Evolutionary conservation across 768 basidiomycete genomes (phyloP), one percentile per base, ranked within the genome.

Genomic region (Boletus rufocinnamomeus): DNA sequence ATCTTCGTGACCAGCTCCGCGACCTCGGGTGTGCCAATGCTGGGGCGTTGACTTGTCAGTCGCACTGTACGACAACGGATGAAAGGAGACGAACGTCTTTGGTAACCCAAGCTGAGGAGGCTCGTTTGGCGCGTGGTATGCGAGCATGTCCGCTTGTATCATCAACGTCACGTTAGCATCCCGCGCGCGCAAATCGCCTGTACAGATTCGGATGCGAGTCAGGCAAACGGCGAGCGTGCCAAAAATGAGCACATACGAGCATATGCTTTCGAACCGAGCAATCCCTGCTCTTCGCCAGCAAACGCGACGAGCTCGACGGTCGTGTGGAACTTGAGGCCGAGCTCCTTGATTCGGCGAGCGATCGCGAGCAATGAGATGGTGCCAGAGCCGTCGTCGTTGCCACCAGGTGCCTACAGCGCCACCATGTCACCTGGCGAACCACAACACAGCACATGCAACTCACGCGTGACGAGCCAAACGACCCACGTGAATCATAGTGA

Each of bases 91-190:
- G 52, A 51, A 93, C 91, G 66, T 60, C 25, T 81, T 80, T 10
- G 95, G 93, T 35, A 95, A 80, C 19, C 90, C 93, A 10, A 97
- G 81, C 69, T 97, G 95, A 2, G 82, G 71, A 14, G 91, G 91
- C 74, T 97, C 95, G 28, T 81, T 82, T 0, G 85, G 83, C 21
- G 77, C 85, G 60, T 86, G 91, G 70, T 94, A 96, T 0, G 85
- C 95, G 43, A 91, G 80, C 95, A 96, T 96, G 66, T 97, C 95
- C 0, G 91, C 91, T 72, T 96, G 95, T 50, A 95, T 79, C 83
- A 95, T 91, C 35, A 96, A 68, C 1, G 88, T 84, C 47, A 96
- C 75, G 63, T 92, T 87, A 27, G 84, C 86, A 56, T 82, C 77
- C 21, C 72, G 72, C 30, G 72, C 74, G 55, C 84, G 79, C 67